Percentiles rank a stretch among this genome's conserved stretches.
These are phyloP conservation scores for Aciculosporium take DNA, from an alignment of 2,329 filamentous ascomycete genomes.

Conservation along the genomic window DNA sequence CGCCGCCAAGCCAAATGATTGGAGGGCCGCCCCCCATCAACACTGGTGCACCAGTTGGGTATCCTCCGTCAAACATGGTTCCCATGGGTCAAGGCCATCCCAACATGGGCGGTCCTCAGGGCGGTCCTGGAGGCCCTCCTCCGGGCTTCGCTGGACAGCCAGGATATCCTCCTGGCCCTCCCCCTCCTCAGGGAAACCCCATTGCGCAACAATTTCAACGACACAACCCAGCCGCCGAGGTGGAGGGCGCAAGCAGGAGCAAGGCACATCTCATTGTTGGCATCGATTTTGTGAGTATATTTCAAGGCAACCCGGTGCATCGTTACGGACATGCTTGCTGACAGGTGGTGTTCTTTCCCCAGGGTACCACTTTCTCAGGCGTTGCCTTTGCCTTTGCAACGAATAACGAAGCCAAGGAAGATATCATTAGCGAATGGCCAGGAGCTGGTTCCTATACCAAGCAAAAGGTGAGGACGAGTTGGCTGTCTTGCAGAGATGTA, in stretches of 20 bases:
- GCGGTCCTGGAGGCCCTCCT: conserved; percentile 29
- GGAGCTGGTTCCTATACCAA: conserved; percentile 95
- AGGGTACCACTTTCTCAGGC: conserved; percentile 96
- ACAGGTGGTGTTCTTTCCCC: conserved; percentile 6
- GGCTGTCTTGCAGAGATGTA: neutral
- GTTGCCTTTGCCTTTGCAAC: conserved; percentile 95
- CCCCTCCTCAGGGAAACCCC: conserved; percentile 22
- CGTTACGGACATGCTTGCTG: conserved; percentile 1
- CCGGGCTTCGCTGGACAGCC: conserved; percentile 30
- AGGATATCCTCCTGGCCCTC: conserved; percentile 34
- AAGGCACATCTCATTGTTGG: conserved; percentile 97
- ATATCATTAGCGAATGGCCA: conserved; percentile 98
- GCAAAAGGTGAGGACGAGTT: conserved; percentile 60
- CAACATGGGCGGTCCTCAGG: conserved; percentile 19
- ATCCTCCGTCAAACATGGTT: conserved; percentile 39
- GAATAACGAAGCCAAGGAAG: conserved; percentile 93
- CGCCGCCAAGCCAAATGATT: conserved; percentile 45
- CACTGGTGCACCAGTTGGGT: conserved; percentile 46
- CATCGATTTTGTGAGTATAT: conserved; percentile 76
- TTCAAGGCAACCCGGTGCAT: neutral
- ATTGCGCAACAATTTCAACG: conserved; percentile 29
- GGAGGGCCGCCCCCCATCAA: conserved; percentile 55
- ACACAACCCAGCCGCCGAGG: conserved; percentile 46
- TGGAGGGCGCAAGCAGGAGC: conserved; percentile 75
- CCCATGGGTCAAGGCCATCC: conserved; percentile 29